A percentile compares a stretch with the other conserved stretches of the same genome.
These are phyloP conservation scores for Solanum pennellii DNA, from an alignment of 257 asterid species.

Conservation along the genomic window DNA sequence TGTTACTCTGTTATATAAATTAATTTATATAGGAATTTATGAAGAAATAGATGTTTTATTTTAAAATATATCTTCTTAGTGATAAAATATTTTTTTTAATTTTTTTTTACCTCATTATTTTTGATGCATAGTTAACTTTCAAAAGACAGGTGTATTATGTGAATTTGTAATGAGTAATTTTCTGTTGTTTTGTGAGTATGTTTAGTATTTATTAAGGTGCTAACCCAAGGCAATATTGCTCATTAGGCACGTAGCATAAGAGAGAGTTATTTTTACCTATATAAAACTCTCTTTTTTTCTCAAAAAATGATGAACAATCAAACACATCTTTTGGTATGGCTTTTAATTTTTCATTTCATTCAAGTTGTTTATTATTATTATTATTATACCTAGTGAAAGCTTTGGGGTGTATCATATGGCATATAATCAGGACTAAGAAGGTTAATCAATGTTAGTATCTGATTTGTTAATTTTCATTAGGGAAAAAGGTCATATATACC, in stretches of 20 bases:
- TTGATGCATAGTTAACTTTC: neutral
- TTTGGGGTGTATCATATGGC: no score
- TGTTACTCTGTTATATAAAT: neutral
- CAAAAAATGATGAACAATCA: neutral
- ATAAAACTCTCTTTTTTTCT: neutral
- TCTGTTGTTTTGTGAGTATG: neutral
- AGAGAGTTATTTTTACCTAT: neutral
- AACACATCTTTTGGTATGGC: neutral
- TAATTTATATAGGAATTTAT: neutral
- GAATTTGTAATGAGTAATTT: neutral
- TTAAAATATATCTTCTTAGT: neutral
- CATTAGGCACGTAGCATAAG: neutral
- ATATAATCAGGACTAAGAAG: no score
- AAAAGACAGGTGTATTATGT: neutral
- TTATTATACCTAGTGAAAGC: no score
- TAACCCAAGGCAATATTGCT: neutral
- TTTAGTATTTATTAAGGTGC: neutral
- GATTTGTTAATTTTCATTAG: no score
- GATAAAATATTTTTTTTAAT: neutral
- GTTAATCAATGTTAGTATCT: no score
- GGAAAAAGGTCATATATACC: no score
- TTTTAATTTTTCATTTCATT: neutral
- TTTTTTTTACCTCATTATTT: neutral
- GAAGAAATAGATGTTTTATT: neutral
- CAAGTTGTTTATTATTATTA: neutral